Evolutionary conservation across 2,329 filamentous ascomycete species (phyloP).

Genomic region (Chaetothyriales sp.): DNA sequence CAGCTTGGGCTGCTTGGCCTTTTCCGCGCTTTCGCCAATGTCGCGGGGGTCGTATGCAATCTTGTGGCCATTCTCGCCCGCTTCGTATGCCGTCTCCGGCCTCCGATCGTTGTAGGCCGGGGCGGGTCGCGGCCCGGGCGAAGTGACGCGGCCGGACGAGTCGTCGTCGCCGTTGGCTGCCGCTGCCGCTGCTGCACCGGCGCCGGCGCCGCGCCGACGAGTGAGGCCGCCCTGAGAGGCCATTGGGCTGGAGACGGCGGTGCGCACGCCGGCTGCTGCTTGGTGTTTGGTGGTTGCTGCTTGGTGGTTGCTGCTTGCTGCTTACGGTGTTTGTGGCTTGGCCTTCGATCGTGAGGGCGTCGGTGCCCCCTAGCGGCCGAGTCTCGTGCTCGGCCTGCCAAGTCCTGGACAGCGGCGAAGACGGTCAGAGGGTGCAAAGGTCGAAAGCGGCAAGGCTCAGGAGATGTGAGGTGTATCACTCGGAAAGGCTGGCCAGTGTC

Average conservation of each 20-base stretch:
- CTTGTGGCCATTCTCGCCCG: slow-evolving; percentile 87
- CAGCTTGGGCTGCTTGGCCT: slow-evolving; percentile 94
- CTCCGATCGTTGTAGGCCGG: slow-evolving; percentile 42
- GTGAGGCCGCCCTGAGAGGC: slow-evolving; percentile 58
- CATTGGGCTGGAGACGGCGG: slow-evolving; percentile 28
- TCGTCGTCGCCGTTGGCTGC: slow-evolving; percentile 40
- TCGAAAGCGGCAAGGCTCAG: background rate
- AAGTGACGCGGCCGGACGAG: slow-evolving; percentile 52
- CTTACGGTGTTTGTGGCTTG: background rate
- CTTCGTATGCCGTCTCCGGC: slow-evolving; percentile 70
- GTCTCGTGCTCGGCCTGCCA: background rate
- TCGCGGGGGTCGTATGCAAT: slow-evolving; percentile 96
- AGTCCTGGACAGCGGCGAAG: background rate
- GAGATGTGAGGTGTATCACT: background rate
- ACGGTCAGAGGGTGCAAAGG: background rate
- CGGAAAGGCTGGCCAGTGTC: background rate
- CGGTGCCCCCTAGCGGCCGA: background rate
- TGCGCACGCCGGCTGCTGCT: background rate
- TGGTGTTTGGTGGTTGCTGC: background rate
- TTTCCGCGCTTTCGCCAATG: slow-evolving; percentile 90
- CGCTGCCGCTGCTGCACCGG: slow-evolving; percentile 36
- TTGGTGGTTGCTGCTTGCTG: background rate
- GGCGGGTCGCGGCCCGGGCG: slow-evolving; percentile 48
- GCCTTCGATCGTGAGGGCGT: background rate
- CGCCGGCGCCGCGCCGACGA: slow-evolving; percentile 53